Percentiles rank a stretch among this genome's conserved stretches.
These are phyloP conservation scores for Hordeum marinum DNA, from an alignment of 176 grass and related monocot genomes.

Conservation along the genomic window DNA sequence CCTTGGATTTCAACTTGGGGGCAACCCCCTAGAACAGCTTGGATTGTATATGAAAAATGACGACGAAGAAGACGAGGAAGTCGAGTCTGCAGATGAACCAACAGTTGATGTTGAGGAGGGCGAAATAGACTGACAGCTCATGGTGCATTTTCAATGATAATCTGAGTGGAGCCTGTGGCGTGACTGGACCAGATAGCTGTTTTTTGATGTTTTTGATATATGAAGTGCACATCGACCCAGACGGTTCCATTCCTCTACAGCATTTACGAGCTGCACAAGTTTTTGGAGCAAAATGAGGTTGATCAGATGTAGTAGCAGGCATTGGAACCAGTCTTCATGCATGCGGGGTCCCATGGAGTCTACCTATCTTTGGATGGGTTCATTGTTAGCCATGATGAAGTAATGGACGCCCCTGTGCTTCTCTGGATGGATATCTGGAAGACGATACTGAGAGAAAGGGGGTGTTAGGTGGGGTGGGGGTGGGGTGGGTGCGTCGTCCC, in stretches of 20 bases:
- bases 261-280: conserved; percentile 27
- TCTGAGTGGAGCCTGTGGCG: conserved; percentile 10
- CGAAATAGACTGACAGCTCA: conserved; percentile 74
- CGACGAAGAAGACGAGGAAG: conserved; percentile 82
- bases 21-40: conserved; percentile 79
- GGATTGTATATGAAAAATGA: conserved; percentile 91
- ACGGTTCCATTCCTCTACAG: background rate
- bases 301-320: conserved; percentile 12
- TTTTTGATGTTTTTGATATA: conserved; percentile 19
- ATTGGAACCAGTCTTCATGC: background rate
- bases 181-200: conserved; percentile 21
- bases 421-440: conserved; percentile 2
- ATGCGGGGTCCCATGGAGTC: background rate
- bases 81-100: conserved; percentile 33
- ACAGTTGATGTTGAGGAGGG: conserved; percentile 73
- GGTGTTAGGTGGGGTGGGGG: background rate
- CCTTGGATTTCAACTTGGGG: conserved; percentile 74
- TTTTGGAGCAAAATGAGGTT: conserved; percentile 34
- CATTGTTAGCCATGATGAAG: conserved; percentile 14
- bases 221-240: background rate
- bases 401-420: conserved; percentile 15
- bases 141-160: conserved; percentile 28
- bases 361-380: conserved; percentile 22
- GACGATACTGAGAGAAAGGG: background rate
- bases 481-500: background rate